Base-by-base conservation (phyloP, 805 yeast species). In the Metschnikowia orientalis region DNA sequence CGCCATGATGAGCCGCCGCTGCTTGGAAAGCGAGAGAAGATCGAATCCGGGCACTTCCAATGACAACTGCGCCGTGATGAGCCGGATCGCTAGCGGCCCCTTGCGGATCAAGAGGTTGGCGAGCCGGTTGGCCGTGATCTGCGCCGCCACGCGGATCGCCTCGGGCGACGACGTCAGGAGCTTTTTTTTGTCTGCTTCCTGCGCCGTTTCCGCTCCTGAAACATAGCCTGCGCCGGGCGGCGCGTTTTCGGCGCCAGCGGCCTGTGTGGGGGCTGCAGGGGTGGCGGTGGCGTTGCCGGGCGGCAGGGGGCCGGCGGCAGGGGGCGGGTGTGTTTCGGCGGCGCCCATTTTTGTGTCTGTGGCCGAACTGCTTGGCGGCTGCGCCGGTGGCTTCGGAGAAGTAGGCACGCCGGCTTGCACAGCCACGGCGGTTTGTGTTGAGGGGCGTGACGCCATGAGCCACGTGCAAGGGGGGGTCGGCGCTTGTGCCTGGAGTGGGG, bases 1-100 rank as follows among this genome's bases (percentile, higher is more conserved):
- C 9, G 88, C 78, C 81, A 89, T 89, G 18, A 89, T 89, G 37
- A 89, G 71, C 39, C 97, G 69, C 52, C 97, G 73, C 59, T 89
- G 96, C 53, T 89, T 89, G 8, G 95, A 84, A 13, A 87, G 68
- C 2, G 94, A 82, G 36, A 89, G 63, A 44, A 75, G 75, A 35
- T 85, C 86, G 56, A 89, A 89, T 18, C 86, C 81, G 1, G 80
- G 80, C 22, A 88, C 86, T 42, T 85, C 86, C 6, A 67, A 49
- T 8, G 87, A 73, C 34, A 89, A 64, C 44, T 85, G 88, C 23
- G 80, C 73, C 3, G 96, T 89, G 44, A 89, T 81, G 56, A 84
- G 89, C 42, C 97, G 77, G 41, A 89, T 89, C 7, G 97, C 94
- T 44, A 87, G 61, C 2, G 96, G 96, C 5, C 96, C 96, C 42